phyloP scores from a whole-genome alignment of 2,329 filamentous ascomycete genomes.

The Thielaviopsis euricoi region DNA sequence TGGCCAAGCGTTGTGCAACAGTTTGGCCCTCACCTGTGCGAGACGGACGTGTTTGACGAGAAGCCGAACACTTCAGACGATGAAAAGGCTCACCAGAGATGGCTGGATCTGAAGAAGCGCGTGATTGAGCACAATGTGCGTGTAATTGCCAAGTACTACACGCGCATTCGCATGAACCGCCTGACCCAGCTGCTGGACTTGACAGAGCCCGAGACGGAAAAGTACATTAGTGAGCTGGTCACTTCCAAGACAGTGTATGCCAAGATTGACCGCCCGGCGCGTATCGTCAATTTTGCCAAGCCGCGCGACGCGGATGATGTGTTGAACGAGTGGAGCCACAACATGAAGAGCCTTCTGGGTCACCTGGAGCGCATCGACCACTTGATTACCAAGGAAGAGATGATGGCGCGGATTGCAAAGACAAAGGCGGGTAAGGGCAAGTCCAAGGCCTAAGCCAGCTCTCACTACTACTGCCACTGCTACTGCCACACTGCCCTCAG shows the following conservation, averaged over 20 bases:
- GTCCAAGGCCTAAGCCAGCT: conserved; percentile 16
- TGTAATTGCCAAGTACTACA: conserved; percentile 97
- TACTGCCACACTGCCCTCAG: too few species aligned
- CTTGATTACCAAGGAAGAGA: conserved; percentile 98
- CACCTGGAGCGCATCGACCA: conserved; percentile 86
- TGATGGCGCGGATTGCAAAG: conserved; percentile 78
- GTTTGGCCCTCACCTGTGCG: conserved; percentile 75
- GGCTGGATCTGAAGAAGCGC: conserved; percentile 90
- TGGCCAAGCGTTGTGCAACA: conserved; percentile 87
- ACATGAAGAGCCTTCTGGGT: conserved; percentile 86
- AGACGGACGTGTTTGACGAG: conserved; percentile 76
- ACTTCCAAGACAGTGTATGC: conserved; percentile 96
- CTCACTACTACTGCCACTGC: neutral
- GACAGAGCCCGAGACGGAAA: conserved; percentile 90
- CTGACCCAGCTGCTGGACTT: conserved; percentile 83
- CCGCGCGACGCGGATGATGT: conserved; percentile 89
- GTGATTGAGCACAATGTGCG: conserved; percentile 99
- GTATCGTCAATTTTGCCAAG: conserved; percentile 87
- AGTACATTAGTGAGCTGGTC: conserved; percentile 94
- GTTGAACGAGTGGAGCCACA: conserved; percentile 94
- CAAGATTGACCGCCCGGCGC: conserved; percentile 87
- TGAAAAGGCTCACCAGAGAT: conserved; percentile 67
- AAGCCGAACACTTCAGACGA: conserved; percentile 49
- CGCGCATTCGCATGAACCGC: conserved; percentile 81
- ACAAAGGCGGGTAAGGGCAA: conserved; percentile 20